Percentiles rank a stretch among this genome's conserved stretches.
Conservation (phyloP, 805 yeast species). For the Spathaspora boniae region DNA sequence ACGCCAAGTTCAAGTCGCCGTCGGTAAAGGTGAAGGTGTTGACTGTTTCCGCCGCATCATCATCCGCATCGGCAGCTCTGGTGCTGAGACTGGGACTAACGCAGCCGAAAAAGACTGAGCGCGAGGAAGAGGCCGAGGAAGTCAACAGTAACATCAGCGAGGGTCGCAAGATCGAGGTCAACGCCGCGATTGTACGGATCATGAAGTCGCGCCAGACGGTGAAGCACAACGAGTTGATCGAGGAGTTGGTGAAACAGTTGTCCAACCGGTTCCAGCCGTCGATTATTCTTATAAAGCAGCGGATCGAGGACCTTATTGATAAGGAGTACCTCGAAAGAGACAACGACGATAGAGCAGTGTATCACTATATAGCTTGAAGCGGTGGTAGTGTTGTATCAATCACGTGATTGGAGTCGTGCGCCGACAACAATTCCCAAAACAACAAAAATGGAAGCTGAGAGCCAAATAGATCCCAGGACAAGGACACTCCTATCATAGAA, state of each 20-base stretch:
- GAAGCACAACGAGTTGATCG: constrained; percentile 63
- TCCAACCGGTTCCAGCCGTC: constrained; percentile 65
- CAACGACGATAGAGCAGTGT: constrained; percentile 52
- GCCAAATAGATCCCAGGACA: background rate
- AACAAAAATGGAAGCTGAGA: background rate
- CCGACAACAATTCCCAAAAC: background rate
- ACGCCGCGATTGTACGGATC: constrained; percentile 85
- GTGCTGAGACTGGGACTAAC: no score
- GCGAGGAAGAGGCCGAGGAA: constrained; percentile 49
- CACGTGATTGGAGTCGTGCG: background rate
- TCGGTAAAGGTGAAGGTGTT: constrained; percentile 69
- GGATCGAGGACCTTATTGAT: constrained; percentile 72
- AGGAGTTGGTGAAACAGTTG: constrained; percentile 60
- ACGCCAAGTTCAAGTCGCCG: constrained; percentile 65
- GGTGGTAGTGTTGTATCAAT: background rate
- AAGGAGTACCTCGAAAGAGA: constrained; percentile 79
- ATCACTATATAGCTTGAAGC: constrained; percentile 64
- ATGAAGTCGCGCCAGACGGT: constrained; percentile 71
- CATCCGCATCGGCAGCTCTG: constrained; percentile 3
- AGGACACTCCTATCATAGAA: background rate
- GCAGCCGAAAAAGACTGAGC: constrained; percentile 35
- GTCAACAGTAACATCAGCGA: constrained; percentile 57
- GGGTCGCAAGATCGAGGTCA: constrained; percentile 64
- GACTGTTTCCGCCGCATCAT: constrained; percentile 46
- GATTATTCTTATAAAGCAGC: constrained; percentile 61